phyloP scores from a whole-genome alignment of 1,139 yeast species.

The Saccharomyces hybrid region DNA sequence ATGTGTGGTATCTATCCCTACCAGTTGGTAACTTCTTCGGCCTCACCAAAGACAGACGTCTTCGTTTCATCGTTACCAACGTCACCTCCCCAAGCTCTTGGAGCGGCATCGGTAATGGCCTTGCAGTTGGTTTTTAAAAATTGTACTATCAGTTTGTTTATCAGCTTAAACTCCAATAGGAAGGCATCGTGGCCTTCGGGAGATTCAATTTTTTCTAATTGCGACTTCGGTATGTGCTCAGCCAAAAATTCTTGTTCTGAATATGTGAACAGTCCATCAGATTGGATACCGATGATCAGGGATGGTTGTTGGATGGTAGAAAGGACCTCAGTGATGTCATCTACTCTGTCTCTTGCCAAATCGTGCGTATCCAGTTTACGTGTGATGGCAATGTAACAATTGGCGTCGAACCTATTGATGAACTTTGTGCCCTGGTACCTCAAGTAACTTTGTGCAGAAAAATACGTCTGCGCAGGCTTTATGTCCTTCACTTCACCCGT shows the following conservation, averaged over 20 bases:
- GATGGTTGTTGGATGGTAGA: conserved; percentile 61
- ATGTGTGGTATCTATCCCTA: conserved; percentile 26
- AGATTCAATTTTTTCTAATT: conserved; percentile 64
- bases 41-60: conserved; percentile 87
- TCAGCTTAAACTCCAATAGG: conserved; percentile 75
- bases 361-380: conserved; percentile 94
- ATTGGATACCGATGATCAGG: conserved; percentile 76
- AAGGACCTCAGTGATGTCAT: conserved; percentile 43
- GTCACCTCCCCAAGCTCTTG: conserved; percentile 34
- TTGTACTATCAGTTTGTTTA: conserved; percentile 60
- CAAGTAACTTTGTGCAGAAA: conserved; percentile 90
- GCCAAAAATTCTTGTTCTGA: conserved; percentile 86
- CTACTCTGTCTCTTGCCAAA: conserved; percentile 68
- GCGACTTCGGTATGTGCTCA: conserved; percentile 61
- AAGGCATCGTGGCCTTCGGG: conserved; percentile 99
- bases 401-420: conserved; percentile 85
- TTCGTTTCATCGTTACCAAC: conserved; percentile 53
- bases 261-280: conserved; percentile 89
- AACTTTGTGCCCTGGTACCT: conserved; percentile 92
- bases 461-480: conserved; percentile 70
- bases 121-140: conserved; percentile 51
- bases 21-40: conserved; percentile 91
- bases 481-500: conserved; percentile 20
- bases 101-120: conserved; percentile 34
- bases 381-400: conserved; percentile 89